These are phyloP conservation scores for Malassezia equina DNA, from an alignment of 1,284 basidiomycete species.

Conservation along the genomic window DNA sequence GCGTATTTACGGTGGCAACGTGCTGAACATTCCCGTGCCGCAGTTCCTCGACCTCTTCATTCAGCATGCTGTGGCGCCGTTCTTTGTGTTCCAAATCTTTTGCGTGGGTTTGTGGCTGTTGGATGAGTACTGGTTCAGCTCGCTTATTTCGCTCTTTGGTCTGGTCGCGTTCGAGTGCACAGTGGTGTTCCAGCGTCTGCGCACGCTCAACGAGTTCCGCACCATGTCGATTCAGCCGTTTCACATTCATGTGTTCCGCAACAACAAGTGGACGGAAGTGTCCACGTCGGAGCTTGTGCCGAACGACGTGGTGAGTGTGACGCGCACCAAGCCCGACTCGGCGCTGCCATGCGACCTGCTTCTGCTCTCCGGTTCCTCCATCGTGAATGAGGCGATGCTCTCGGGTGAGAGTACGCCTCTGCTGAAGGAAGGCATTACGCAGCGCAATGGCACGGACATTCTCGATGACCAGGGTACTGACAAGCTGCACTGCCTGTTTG, in stretches of 20 bases:
- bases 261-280: slow-evolving; percentile 35
- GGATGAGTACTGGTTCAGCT: slow-evolving; percentile 47
- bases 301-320: slow-evolving; percentile 43
- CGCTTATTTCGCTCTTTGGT: slow-evolving; percentile 47
- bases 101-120: slow-evolving; percentile 48
- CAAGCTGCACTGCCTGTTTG: slow-evolving; percentile 46
- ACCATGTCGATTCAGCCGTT: slow-evolving; percentile 48
- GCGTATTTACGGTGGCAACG: slow-evolving; percentile 41
- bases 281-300: slow-evolving; percentile 39
- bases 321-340: slow-evolving; percentile 45
- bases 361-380: slow-evolving; percentile 35
- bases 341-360: slow-evolving; percentile 42
- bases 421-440: slow-evolving; percentile 45
- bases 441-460: slow-evolving; percentile 35
- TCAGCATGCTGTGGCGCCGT: slow-evolving; percentile 47
- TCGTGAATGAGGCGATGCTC: slow-evolving; percentile 48
- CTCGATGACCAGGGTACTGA: slow-evolving; percentile 43
- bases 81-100: slow-evolving; percentile 48
- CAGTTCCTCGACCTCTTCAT: slow-evolving; percentile 43
- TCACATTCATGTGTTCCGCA: slow-evolving; percentile 39
- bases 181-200: slow-evolving; percentile 43
- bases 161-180: slow-evolving; percentile 47
- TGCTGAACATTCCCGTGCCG: slow-evolving; percentile 43
- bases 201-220: slow-evolving; percentile 46
- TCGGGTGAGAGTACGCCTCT: slow-evolving; percentile 46